phyloP scores from a whole-genome alignment of 257 asterid genomes.

The Echites panduratus region DNA sequence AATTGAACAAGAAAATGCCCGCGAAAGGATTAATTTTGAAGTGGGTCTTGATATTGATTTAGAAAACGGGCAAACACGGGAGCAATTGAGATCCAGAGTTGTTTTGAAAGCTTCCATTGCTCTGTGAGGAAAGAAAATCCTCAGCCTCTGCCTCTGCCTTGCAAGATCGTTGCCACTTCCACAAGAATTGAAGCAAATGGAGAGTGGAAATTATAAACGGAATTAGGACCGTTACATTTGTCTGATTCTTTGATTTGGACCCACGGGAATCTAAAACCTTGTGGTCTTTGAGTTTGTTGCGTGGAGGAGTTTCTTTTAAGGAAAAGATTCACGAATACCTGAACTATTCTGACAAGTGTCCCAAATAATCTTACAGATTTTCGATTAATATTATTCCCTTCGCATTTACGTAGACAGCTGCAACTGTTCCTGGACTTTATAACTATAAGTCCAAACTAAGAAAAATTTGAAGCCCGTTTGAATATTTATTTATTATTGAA shows the following conservation, averaged over 20 bases:
- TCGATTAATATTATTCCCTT: no score
- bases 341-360: conserved; percentile 20
- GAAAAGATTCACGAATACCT: conserved; percentile 12
- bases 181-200: neutral
- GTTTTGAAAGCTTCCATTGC: conserved; percentile 58
- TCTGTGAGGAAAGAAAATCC: neutral
- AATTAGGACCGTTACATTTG: neutral
- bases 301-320: conserved; percentile 33
- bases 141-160: neutral
- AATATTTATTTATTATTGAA: no score
- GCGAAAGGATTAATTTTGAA: conserved; percentile 29
- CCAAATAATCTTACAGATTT: neutral
- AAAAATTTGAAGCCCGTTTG: no score
- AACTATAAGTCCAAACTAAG: no score
- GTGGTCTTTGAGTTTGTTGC: conserved; percentile 57
- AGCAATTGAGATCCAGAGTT: conserved; percentile 39
- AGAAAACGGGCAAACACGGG: conserved; percentile 26
- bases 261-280: conserved; percentile 47
- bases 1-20: conserved; percentile 22
- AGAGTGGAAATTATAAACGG: neutral
- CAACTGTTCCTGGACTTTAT: no score
- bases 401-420: no score
- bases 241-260: conserved; percentile 10
- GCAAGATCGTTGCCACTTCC: neutral
- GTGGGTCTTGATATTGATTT: conserved; percentile 38